phyloP scores from a whole-genome alignment of 148 eudicot species.

The Heliosperma pusillum region DNA sequence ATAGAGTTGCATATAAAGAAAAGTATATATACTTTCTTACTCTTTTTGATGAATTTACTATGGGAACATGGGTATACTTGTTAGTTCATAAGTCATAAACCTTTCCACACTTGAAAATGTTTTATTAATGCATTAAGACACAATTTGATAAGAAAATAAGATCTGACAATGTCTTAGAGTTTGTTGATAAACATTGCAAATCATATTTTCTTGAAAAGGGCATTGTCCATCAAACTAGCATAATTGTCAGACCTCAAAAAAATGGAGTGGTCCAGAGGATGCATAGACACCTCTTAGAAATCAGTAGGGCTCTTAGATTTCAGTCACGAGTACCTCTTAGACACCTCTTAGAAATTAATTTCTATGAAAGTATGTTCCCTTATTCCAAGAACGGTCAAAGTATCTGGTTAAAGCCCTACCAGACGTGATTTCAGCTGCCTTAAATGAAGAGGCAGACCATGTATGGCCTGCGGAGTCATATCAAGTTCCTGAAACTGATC shows the following conservation, averaged over 20 bases:
- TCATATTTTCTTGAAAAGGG: background rate
- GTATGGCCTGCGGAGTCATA: no score
- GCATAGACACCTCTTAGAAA: no score
- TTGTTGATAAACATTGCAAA: background rate
- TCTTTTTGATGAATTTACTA: background rate
- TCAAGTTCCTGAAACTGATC: no score
- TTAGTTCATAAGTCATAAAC: background rate
- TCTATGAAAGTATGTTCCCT: no score
- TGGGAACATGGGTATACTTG: background rate
- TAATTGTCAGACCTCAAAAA: background rate
- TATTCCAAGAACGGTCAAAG: no score
- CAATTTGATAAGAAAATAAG: background rate
- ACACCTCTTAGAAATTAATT: no score
- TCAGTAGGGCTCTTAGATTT: no score
- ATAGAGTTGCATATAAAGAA: no score
- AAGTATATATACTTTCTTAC: background rate
- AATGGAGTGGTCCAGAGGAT: background rate
- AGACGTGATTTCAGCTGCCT: no score
- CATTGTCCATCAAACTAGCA: background rate
- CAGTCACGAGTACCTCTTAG: no score
- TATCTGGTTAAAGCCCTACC: no score
- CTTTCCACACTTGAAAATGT: background rate
- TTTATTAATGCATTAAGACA: background rate
- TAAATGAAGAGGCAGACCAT: no score
- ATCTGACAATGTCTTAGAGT: background rate